phyloP scores from a whole-genome alignment of 2,329 filamentous ascomycete genomes.

The Nemania diffusa region DNA sequence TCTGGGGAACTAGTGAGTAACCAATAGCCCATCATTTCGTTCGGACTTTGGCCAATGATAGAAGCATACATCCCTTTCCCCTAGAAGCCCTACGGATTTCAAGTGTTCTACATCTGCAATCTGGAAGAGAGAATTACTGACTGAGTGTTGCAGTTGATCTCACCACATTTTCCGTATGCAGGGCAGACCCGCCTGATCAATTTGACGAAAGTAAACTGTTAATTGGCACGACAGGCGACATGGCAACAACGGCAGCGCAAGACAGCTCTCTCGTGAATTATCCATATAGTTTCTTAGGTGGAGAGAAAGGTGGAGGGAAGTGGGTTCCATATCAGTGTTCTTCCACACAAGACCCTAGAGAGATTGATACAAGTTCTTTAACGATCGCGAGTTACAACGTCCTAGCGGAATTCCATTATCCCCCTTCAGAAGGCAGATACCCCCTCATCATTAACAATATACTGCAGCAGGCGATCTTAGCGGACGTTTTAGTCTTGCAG shows the following conservation, averaged over 20 bases:
- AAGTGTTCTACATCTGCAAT: not conserved
- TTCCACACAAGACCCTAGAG: conserved; percentile 1
- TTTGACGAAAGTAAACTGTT: conserved; percentile 34
- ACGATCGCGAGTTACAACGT: conserved; percentile 63
- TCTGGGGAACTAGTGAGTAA: conserved; percentile 59
- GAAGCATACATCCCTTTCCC: not conserved
- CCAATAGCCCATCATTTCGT: not conserved
- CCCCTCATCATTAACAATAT: conserved; percentile 57
- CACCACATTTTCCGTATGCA: conserved; percentile 37
- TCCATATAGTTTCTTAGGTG: conserved; percentile 39
- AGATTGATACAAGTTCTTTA: conserved; percentile 39
- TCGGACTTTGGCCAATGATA: not conserved
- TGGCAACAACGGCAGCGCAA: not conserved
- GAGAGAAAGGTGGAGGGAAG: conserved; percentile 28
- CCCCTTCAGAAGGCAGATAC: conserved; percentile 56
- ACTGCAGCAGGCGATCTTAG: conserved; percentile 53
- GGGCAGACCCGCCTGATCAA: conserved; percentile 19
- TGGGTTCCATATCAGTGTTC: conserved; percentile 37
- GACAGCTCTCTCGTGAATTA: conserved; percentile 21
- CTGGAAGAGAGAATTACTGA: not conserved
- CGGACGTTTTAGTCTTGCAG: conserved; percentile 66
- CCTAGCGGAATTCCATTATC: conserved; percentile 61
- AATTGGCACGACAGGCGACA: not conserved
- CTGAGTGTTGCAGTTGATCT: conserved; percentile 50
- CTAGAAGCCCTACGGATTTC: not conserved